Percentiles rank a stretch among this genome's conserved stretches.
These are phyloP conservation scores for Debaryomyces hansenii DNA, from an alignment of 805 yeast species.

Conservation along the genomic window DNA sequence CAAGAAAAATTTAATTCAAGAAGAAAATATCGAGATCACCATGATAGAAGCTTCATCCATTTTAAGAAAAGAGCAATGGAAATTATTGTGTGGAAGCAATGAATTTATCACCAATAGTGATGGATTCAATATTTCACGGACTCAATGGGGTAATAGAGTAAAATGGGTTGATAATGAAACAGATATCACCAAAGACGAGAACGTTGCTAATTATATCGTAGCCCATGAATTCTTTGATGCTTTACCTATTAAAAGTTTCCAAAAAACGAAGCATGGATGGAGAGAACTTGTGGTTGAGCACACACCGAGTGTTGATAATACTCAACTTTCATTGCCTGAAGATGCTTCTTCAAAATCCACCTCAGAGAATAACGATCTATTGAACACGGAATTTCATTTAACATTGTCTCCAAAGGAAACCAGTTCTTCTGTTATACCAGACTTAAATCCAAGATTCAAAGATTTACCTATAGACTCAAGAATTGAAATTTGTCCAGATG, in stretches of 20 bases:
- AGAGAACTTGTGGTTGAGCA: constrained; percentile 72
- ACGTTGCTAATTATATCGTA: constrained; percentile 57
- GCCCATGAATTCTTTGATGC: constrained; percentile 93
- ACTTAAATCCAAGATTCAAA: constrained; percentile 48
- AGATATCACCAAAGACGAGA: constrained; percentile 31
- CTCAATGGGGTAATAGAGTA: constrained; percentile 54
- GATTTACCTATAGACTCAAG: constrained; percentile 56
- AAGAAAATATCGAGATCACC: constrained; percentile 41
- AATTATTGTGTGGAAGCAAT: constrained; percentile 42
- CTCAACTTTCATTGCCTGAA: constrained; percentile 27
- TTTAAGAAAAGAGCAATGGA: constrained; percentile 56
- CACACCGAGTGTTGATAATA: constrained; percentile 34
- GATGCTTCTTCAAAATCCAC: constrained; percentile 10
- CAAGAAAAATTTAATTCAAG: constrained; percentile 17
- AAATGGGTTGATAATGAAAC: constrained; percentile 63
- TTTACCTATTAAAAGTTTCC: constrained; percentile 71
- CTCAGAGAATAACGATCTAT: constrained; percentile 8
- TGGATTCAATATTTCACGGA: constrained; percentile 36
- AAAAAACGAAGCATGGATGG: constrained; percentile 69
- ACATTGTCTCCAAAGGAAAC: constrained; percentile 60
- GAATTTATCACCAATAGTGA: constrained; percentile 22
- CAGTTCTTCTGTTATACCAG: constrained; percentile 60
- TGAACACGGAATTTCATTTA: constrained; percentile 50
- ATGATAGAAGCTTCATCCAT: constrained; percentile 74
- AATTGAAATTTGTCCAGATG: constrained; percentile 75